Base-by-base conservation (phyloP, 257 asterid species). In the Scutellaria galericulata region DNA sequence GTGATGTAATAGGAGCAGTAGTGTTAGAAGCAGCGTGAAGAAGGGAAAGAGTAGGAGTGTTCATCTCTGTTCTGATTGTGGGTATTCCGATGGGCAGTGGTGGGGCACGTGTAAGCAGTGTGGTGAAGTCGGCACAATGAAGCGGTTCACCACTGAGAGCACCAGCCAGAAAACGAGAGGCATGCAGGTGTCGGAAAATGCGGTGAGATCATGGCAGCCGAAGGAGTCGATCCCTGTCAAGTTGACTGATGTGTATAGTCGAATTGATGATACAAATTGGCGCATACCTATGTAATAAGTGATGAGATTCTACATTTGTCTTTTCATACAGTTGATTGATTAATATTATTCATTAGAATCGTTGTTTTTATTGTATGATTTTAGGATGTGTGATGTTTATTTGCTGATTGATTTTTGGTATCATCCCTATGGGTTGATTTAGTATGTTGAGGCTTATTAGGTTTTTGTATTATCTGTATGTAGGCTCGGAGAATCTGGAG, bases 41-140 rank as follows among this genome's bases (percentile, higher is more conserved):
- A 88, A 86, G 71, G 96, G 91, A 73, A 94, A 87, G 85, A 76
- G 63, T 47, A 88, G 74, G 85, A 80, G 79, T 15, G 86, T 83
- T 27, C 78, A 81, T 79, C 97, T 94, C 11, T 94, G 99, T 65
- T 85, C 93, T 0, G 90, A 82, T 59, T n/a, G n/a, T n/a, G n/a
- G n/a, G n/a, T n/a, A n/a, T n/a, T n/a, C n/a, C n/a, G n/a, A n/a
- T n/a, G n/a, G 96, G 54, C 97, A 94, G 85, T 89, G 97, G 99
- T 94, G 99, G 99, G 99, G 99, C 65, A 78, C 81, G 63, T 94
- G 99, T 79, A 87, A 64, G 81, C 66, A 85, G 79, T 94, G 99
- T 73, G 82, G 77, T 54, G 81, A 78, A 2, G 81, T 77, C 3
- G 96, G 92, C 13, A 89, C 93, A 1, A 82, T 94, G 95, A 91